A percentile compares a stretch with the other conserved stretches of the same genome.
These are phyloP conservation scores for Exsudoporus frostii DNA, from an alignment of 768 basidiomycete genomes.

Conservation along the genomic window DNA sequence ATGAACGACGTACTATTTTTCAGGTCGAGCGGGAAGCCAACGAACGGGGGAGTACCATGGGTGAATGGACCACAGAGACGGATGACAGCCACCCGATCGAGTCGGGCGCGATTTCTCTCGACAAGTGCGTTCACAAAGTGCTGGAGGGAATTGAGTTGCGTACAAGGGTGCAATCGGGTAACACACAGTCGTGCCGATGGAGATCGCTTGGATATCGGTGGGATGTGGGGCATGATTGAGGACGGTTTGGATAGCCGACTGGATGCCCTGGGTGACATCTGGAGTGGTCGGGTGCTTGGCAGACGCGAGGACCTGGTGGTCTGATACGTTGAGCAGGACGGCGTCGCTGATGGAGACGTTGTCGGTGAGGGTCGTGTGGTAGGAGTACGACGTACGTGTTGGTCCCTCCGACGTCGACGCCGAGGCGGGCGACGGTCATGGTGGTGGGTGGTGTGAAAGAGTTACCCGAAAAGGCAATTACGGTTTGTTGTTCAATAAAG, in stretches of 20 bases:
- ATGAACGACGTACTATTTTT: slow-evolving; percentile 26
- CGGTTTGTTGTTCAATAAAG: slow-evolving; percentile 5
- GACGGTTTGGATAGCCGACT: slow-evolving; percentile 45
- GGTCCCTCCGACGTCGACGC: slow-evolving; percentile 36
- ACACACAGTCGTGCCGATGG: slow-evolving; percentile 59
- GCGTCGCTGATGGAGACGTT: slow-evolving; percentile 27
- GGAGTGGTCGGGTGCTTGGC: slow-evolving; percentile 54
- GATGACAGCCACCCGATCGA: slow-evolving; percentile 60
- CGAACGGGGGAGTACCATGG: slow-evolving; percentile 54
- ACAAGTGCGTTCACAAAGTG: slow-evolving; percentile 62
- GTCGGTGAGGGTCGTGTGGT: not conserved
- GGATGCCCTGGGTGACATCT: slow-evolving; percentile 58
- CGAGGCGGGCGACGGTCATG: slow-evolving; percentile 19
- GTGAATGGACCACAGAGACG: slow-evolving; percentile 61
- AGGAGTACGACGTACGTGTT: slow-evolving; percentile 25
- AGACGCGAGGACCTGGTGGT: slow-evolving; percentile 23
- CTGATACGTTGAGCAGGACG: slow-evolving; percentile 21
- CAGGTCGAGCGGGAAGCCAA: slow-evolving; percentile 44
- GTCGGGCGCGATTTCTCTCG: slow-evolving; percentile 49
- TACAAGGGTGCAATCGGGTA: no score
- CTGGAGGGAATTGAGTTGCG: slow-evolving; percentile 12
- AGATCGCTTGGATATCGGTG: slow-evolving; percentile 44
- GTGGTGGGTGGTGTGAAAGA: slow-evolving; percentile 3
- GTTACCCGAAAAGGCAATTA: not conserved
- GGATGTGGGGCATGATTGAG: slow-evolving; percentile 37